A percentile compares a stretch with the other conserved stretches of the same genome.
Conservation (phyloP, 1,284 basidiomycete genomes). For the Cutaneotrichosporon spelunceum region DNA sequence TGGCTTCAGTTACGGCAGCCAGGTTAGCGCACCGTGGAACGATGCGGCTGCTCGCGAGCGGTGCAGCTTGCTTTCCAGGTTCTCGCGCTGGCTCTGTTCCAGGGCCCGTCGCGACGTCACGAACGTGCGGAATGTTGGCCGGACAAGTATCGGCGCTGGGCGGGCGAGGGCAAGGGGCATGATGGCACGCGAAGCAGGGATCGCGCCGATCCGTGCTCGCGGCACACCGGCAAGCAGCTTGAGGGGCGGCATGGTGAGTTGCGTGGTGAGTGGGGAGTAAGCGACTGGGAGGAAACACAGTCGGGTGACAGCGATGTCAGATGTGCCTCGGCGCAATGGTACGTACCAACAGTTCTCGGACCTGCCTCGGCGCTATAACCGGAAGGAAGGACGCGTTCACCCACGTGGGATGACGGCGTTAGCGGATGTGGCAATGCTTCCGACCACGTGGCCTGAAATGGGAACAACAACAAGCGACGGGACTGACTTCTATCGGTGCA, state of each 20-base stretch:
- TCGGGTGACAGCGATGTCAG: neutral
- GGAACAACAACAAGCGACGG: constrained; percentile 8
- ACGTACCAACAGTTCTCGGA: too few relatives aligned
- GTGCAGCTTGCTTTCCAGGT: constrained; percentile 15
- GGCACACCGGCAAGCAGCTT: constrained; percentile 8
- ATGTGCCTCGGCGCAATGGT: neutral
- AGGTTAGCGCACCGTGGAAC: constrained; percentile 16
- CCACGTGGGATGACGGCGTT: neutral
- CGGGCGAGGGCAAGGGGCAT: neutral
- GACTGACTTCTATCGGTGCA: constrained; percentile 10
- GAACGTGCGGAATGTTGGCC: constrained; percentile 11
- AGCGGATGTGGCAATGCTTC: neutral
- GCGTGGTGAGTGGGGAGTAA: neutral
- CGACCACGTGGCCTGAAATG: constrained; percentile 17
- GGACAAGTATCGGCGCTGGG: neutral
- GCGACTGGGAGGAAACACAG: too few relatives aligned
- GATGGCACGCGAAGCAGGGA: neutral
- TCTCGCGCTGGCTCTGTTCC: constrained; percentile 9
- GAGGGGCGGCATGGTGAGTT: constrained; percentile 10
- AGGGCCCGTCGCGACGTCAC: constrained; percentile 5
- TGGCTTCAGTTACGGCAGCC: constrained; percentile 19
- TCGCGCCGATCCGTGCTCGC: neutral
- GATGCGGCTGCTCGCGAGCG: constrained; percentile 23
- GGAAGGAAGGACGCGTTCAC: neutral
- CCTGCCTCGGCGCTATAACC: neutral